Evolutionary conservation across 495 filamentous ascomycete species (phyloP), one percentile per base, ranked within the genome.

Genomic region (Penicillium antarcticum): DNA sequence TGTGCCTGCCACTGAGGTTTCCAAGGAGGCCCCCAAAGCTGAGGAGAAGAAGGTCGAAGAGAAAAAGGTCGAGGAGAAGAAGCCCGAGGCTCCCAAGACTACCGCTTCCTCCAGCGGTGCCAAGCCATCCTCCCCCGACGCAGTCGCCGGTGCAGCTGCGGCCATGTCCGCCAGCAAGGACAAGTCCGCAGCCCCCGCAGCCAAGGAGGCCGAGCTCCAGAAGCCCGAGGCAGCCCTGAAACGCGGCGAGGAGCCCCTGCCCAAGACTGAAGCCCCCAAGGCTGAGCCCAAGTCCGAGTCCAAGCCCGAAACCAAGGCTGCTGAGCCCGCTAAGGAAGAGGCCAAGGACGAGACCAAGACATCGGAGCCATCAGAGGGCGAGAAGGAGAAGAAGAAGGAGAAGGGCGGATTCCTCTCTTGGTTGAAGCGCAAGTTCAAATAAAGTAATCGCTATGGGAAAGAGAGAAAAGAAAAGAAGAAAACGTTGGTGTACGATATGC

Each of bases 51-150:
- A 84, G 66, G 73, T 68, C 55, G 78, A 81, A 64, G 81, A 80
- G 60, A 78, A 80, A 52, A 89, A 87, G 74, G 85, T 88, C 62
- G 89, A 89, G 77, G 90, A 89, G 85, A 89, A 88, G 81, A 42
- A 31, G 14, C 26, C 46, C 4, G 40, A 36, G 42, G 16, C 44
- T 16, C 18, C 49, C 38, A 51, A 57, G 58, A 34, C 42, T 16
- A 42, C 53, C 7, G 43, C 32, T 42, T 36, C 40, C 18, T 17
- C 47, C 9, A 19, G 29, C 11, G 26, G 39, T 18, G 38, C 31
- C 4, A 46, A 47, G 47, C 8, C 38, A 31, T 37, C 58, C 2
- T 61, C 60, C n/a, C 60, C 62, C 11, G 46, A 38, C 18, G 62
- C 62, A 4, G 60, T 66, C 29, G 62, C 62, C 11, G 62, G 60